Base-by-base conservation (phyloP, 495 filamentous ascomycete species). In the Lophiostoma macrostomum region DNA sequence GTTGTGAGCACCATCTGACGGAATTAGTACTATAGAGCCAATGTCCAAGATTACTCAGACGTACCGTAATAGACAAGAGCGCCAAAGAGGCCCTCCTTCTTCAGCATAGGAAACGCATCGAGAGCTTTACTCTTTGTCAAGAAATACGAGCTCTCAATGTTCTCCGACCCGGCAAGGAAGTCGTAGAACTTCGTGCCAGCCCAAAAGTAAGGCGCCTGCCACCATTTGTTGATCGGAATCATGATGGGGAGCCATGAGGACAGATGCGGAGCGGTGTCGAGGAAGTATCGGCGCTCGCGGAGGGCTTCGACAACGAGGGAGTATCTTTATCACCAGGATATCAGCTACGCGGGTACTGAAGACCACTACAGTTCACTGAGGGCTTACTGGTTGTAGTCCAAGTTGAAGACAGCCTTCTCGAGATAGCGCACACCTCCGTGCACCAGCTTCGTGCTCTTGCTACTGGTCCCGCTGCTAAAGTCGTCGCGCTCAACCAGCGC, bases 201-300 rank as follows among this genome's bases (percentile, higher is more conserved):
- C 91, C 91, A 97, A 73, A 94, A 98, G 70, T 97, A 98, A 10
- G 93, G 93, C 23, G 85, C 87, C 70, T 97, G 91, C 88, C 90
- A 96, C 93, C 90, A 96, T 61, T 88, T 87, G 67, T 95, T 83
- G 35, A 96, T 75, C 0, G 93, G 93, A 52, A 98, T 80, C 93
- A 98, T 98, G 58, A 98, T 98, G 14, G 93, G 93, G 30, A 98
- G 77, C 88, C 91, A 96, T 72, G 76, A 83, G 24, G 89, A 95
- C 34, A 98, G 78, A 76, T 98, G 93, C 12, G 93, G 93, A 24
- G 93, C 93, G 10, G 91, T 98, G 63, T 94, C 88, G 64, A 97
- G 69, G 68, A 98, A 98, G 69, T 95, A 96, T 60, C 90, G 89
- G 56, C 93, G 84, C 73, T 98, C 93, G 60, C 91, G 86, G 50